Evolutionary conservation across 2,329 filamentous ascomycete genomes (phyloP).

Genomic region (Aspergillus chevalieri): DNA sequence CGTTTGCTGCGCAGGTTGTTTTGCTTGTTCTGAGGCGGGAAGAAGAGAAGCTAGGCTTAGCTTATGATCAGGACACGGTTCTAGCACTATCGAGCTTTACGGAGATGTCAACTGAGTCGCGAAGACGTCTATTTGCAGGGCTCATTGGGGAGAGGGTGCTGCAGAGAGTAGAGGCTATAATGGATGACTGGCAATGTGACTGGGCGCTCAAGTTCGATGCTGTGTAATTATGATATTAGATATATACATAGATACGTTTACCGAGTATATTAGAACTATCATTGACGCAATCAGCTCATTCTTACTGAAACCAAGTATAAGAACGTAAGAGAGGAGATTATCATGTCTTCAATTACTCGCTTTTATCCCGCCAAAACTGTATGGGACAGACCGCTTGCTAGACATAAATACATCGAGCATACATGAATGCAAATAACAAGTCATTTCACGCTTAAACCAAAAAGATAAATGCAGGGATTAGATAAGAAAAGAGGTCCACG

Average conservation of each 20-base stretch:
- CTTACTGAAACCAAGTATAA: neutral
- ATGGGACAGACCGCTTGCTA: slow-evolving; percentile 16
- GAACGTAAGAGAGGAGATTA: slow-evolving; percentile 25
- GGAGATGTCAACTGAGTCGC: slow-evolving; percentile 48
- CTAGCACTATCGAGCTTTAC: slow-evolving; percentile 44
- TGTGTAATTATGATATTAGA: no score
- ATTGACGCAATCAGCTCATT: neutral
- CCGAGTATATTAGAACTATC: neutral
- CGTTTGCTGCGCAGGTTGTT: slow-evolving; percentile 63
- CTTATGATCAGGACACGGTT: neutral
- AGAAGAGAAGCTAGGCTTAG: slow-evolving; percentile 9
- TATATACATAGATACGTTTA: no score
- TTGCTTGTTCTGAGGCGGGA: slow-evolving; percentile 31
- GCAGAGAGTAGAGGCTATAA: slow-evolving; percentile 42
- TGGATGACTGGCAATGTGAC: slow-evolving; percentile 48
- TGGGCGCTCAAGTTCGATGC: slow-evolving; percentile 16
- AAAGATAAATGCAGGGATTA: slow-evolving; percentile 11
- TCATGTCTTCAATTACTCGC: slow-evolving; percentile 25
- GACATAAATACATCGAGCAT: slow-evolving; percentile 28
- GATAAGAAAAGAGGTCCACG: slow-evolving; percentile 10
- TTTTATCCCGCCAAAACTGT: slow-evolving; percentile 11
- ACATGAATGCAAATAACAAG: slow-evolving; percentile 23
- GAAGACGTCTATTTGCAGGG: slow-evolving; percentile 45
- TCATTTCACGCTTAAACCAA: slow-evolving; percentile 21
- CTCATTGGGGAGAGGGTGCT: slow-evolving; percentile 54